phyloP scores from a whole-genome alignment of 495 filamentous ascomycete genomes.

The Penicillium malachiteum region DNA sequence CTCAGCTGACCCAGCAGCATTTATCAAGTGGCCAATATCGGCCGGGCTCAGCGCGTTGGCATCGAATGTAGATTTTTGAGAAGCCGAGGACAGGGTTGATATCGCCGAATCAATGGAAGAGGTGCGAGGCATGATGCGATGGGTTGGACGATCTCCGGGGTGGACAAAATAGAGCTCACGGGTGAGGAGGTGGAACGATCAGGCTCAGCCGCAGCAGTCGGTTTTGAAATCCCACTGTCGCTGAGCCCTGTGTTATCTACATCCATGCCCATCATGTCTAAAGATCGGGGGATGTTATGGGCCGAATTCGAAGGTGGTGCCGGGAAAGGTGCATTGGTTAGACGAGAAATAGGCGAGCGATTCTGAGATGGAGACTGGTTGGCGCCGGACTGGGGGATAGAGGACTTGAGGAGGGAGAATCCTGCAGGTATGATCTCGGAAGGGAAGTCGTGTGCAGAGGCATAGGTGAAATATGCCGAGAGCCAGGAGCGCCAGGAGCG shows the following conservation, averaged over 20 bases:
- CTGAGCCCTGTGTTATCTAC: slow-evolving; percentile 18
- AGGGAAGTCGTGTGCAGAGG: slow-evolving; percentile 37
- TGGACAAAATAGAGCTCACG: slow-evolving; percentile 31
- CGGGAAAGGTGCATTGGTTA: slow-evolving; percentile 37
- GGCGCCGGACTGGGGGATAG: slow-evolving; percentile 29
- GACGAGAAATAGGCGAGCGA: slow-evolving; percentile 21
- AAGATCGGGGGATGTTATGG: slow-evolving; percentile 16
- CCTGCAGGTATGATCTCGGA: slow-evolving; percentile 21
- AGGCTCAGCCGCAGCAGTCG: slow-evolving; percentile 26
- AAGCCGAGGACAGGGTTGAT: slow-evolving; percentile 75
- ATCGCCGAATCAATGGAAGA: slow-evolving; percentile 95
- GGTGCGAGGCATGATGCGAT: slow-evolving; percentile 65
- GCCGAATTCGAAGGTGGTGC: slow-evolving; percentile 25
- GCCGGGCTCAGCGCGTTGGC: slow-evolving; percentile 44
- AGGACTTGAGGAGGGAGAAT: slow-evolving; percentile 29
- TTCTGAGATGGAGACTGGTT: slow-evolving; percentile 26
- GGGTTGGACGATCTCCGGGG: slow-evolving; percentile 33
- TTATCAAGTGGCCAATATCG: slow-evolving; percentile 71
- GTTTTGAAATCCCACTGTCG: slow-evolving; percentile 24
- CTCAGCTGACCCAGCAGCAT: slow-evolving; percentile 85
- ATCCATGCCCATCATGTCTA: slow-evolving; percentile 19
- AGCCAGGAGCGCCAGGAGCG: slow-evolving; percentile 23
- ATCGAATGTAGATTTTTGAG: slow-evolving; percentile 65
- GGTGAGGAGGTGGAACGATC: slow-evolving; percentile 36
- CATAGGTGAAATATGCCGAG: slow-evolving; percentile 35